These are phyloP conservation scores for Mucor racemosus DNA, from an alignment of 371 early-diverging fungal genomes.

Conservation along the genomic window DNA sequence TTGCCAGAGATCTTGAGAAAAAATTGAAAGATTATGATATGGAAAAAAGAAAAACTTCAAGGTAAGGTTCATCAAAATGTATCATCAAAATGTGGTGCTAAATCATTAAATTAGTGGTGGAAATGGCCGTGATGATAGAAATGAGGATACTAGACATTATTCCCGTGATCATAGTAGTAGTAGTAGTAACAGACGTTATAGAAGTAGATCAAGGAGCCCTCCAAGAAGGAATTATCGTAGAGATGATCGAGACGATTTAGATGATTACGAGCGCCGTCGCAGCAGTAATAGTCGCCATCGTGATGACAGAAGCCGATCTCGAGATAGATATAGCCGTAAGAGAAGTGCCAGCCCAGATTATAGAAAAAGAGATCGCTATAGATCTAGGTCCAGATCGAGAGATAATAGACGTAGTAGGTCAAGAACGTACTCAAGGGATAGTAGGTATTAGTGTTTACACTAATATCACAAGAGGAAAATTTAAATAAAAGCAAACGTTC, in stretches of 20 bases:
- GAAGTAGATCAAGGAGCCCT: conserved; percentile 27
- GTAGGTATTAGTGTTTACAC: neutral
- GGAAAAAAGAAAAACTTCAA: conserved; percentile 22
- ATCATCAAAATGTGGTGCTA: neutral
- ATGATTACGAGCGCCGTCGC: conserved; percentile 36
- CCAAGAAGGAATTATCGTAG: conserved; percentile 17
- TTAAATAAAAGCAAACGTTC: too few relatives aligned
- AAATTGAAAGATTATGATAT: conserved; percentile 65
- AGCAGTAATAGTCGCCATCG: neutral
- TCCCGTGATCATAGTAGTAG: conserved; percentile 9
- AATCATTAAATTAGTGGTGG: neutral
- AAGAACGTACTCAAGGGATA: conserved; percentile 12
- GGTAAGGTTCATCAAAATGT: neutral
- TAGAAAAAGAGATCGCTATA: conserved; percentile 10
- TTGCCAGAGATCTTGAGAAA: conserved; percentile 75
- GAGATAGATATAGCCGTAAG: conserved; percentile 12
- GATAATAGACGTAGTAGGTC: conserved; percentile 3
- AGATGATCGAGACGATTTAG: conserved; percentile 41
- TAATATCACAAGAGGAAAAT: too few relatives aligned
- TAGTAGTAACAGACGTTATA: conserved; percentile 6
- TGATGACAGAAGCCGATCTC: conserved; percentile 17
- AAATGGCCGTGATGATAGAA: conserved; percentile 14
- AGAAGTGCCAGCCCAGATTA: conserved; percentile 13
- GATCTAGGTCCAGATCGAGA: conserved; percentile 18
- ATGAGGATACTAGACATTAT: conserved; percentile 2